Conservation (phyloP, 352 stramenopile species). For the Phytophthora foliorum region DNA sequence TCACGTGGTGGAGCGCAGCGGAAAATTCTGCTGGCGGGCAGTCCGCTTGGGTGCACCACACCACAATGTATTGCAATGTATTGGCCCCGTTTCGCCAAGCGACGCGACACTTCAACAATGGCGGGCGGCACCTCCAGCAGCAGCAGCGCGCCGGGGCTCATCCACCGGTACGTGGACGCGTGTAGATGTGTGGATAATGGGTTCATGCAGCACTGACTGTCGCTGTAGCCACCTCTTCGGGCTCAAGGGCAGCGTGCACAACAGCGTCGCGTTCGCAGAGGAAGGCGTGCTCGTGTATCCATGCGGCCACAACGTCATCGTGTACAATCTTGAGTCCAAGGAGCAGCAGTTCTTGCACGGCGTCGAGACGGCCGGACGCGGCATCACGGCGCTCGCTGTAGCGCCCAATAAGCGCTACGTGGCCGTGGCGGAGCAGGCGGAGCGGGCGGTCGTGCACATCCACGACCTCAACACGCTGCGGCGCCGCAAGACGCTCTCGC, state of each 20-base stretch:
- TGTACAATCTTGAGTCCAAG: slow-evolving; percentile 92
- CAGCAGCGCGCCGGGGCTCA: slow-evolving; percentile 50
- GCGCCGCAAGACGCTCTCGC: slow-evolving; percentile 86
- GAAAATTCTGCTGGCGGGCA: slow-evolving; percentile 53
- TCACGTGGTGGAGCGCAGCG: slow-evolving; percentile 35
- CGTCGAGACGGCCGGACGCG: slow-evolving; percentile 75
- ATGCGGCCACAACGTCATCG: slow-evolving; percentile 89
- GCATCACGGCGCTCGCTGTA: slow-evolving; percentile 91
- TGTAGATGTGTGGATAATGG: slow-evolving; percentile 9
- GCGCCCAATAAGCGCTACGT: slow-evolving; percentile 88
- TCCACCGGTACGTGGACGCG: slow-evolving; percentile 40
- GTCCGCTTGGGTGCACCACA: slow-evolving; percentile 19
- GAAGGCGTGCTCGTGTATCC: slow-evolving; percentile 90
- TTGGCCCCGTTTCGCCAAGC: slow-evolving; percentile 2
- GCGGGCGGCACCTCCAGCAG: slow-evolving; percentile 17
- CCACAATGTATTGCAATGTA: slow-evolving; percentile 10
- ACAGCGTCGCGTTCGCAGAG: slow-evolving; percentile 88
- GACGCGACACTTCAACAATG: slow-evolving; percentile 36
- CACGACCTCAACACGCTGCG: slow-evolving; percentile 92
- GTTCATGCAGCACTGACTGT: slow-evolving; percentile 6
- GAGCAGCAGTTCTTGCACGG: slow-evolving; percentile 93
- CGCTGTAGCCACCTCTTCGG: slow-evolving; percentile 81
- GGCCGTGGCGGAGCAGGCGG: slow-evolving; percentile 88
- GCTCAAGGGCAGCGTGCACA: slow-evolving; percentile 84
- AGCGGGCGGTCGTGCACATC: slow-evolving; percentile 89